Percentiles rank a stretch among this genome's conserved stretches.
Conservation (phyloP, 495 filamentous ascomycete species). For the Penicillium riverlandense region DNA sequence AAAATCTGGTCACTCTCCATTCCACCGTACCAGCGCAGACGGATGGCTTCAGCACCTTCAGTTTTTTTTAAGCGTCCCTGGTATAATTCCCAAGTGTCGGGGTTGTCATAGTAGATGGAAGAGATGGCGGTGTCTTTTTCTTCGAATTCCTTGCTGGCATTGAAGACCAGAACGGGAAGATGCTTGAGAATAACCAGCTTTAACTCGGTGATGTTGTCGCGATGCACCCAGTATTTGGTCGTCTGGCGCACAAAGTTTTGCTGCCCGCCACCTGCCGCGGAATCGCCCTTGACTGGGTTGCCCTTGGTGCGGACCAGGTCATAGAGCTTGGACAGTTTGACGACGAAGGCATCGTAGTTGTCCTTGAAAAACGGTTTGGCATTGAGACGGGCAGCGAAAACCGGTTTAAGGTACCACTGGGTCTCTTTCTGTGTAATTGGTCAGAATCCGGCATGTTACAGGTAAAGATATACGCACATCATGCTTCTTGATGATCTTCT, state of each 20-base stretch:
- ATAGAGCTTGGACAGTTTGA: slow-evolving; percentile 93
- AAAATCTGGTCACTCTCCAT: slow-evolving; percentile 95
- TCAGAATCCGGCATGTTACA: slow-evolving; percentile 1
- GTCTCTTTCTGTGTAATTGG: slow-evolving; percentile 71
- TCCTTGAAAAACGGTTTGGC: slow-evolving; percentile 97
- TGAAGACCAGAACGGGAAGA: slow-evolving; percentile 94
- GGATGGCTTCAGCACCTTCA: slow-evolving; percentile 94
- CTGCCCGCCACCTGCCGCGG: slow-evolving; percentile 82
- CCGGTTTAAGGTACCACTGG: slow-evolving; percentile 84
- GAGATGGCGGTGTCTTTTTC: slow-evolving; percentile 85
- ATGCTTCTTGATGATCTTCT: slow-evolving; percentile 99
- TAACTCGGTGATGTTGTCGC: slow-evolving; percentile 95
- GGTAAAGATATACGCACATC: slow-evolving; percentile 55
- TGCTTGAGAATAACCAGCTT: slow-evolving; percentile 98
- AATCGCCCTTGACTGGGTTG: slow-evolving; percentile 86
- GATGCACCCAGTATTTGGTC: slow-evolving; percentile 99
- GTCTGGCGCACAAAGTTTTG: slow-evolving; percentile 96
- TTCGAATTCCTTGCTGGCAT: slow-evolving; percentile 93
- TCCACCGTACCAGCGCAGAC: slow-evolving; percentile 93
- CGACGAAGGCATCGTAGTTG: slow-evolving; percentile 94
- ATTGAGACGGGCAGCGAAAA: slow-evolving; percentile 87
- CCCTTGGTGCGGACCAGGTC: slow-evolving; percentile 89
- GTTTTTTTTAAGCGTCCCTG: slow-evolving; percentile 92
- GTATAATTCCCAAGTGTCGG: slow-evolving; percentile 89
- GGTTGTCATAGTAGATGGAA: slow-evolving; percentile 97